Evolutionary conservation across 352 stramenopile species (phyloP).

Genomic region (Pythium sp.): DNA sequence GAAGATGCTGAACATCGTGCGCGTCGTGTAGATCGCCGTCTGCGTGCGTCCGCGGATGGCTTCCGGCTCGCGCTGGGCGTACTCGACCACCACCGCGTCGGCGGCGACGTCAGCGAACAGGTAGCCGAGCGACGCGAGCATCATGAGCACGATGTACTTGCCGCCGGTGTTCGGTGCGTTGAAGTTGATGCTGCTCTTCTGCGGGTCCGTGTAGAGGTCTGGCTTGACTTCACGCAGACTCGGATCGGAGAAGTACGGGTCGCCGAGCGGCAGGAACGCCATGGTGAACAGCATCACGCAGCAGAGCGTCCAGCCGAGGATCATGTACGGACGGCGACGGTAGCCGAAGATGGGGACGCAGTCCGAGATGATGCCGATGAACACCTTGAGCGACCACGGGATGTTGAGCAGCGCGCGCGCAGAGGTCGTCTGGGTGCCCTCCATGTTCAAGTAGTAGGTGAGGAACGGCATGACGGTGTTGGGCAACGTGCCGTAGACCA

Average conservation of each 20-base stretch:
- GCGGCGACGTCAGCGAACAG: constrained; percentile 44
- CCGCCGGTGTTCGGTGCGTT: constrained; percentile 29
- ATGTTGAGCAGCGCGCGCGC: constrained; percentile 38
- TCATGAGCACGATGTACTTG: constrained; percentile 46
- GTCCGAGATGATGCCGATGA: constrained; percentile 51
- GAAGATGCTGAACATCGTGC: constrained; percentile 36
- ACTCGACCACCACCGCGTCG: constrained; percentile 53
- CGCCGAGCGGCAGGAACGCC: constrained; percentile 33
- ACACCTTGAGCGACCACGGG: constrained; percentile 58
- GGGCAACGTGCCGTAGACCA: constrained; percentile 41
- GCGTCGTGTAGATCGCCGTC: constrained; percentile 44
- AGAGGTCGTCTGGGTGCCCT: constrained; percentile 35
- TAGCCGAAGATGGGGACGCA: constrained; percentile 49
- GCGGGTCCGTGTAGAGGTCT: constrained; percentile 20
- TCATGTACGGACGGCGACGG: constrained; percentile 53
- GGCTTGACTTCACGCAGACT: constrained; percentile 30
- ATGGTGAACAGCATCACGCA: constrained; percentile 40
- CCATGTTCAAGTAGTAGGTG: constrained; percentile 48
- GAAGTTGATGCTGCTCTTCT: constrained; percentile 33
- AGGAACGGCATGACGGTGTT: constrained; percentile 46
- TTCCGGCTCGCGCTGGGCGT: constrained; percentile 47
- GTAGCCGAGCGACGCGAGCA: constrained; percentile 44
- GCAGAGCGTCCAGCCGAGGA: constrained; percentile 43
- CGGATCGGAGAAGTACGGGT: constrained; percentile 39
- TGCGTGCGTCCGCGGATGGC: constrained; percentile 43